These are phyloP conservation scores for Hebeloma cylindrosporum DNA, from an alignment of 768 basidiomycete genomes.

Conservation along the genomic window DNA sequence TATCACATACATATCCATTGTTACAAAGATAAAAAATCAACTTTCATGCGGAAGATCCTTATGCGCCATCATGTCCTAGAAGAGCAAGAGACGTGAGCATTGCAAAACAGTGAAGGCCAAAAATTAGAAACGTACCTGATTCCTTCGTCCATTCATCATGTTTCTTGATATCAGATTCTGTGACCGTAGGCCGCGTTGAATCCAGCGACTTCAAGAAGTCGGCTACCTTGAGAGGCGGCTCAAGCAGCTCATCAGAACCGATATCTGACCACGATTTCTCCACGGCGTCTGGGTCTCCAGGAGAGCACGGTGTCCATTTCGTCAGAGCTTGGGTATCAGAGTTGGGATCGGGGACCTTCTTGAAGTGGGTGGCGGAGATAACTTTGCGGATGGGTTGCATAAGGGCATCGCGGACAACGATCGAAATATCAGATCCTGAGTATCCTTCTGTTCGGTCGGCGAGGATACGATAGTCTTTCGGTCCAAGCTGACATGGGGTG, in stretches of 20 bases:
- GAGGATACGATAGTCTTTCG: slow-evolving; percentile 76
- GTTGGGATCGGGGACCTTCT: slow-evolving; percentile 43
- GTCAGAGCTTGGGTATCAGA: slow-evolving; percentile 22
- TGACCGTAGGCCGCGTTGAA: slow-evolving; percentile 84
- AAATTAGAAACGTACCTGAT: slow-evolving; percentile 53
- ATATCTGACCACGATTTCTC: slow-evolving; percentile 92
- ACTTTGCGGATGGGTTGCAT: slow-evolving; percentile 99
- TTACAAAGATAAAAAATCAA: background rate
- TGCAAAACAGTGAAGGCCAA: background rate
- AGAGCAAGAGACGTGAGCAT: background rate
- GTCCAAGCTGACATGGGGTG: slow-evolving; percentile 82
- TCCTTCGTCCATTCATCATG: slow-evolving; percentile 86
- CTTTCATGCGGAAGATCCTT: slow-evolving; percentile 1
- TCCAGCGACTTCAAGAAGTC: slow-evolving; percentile 85
- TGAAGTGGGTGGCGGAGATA: slow-evolving; percentile 94
- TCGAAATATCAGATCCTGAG: slow-evolving; percentile 93
- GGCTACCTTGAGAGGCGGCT: slow-evolving; percentile 73
- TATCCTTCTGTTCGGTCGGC: slow-evolving; percentile 92
- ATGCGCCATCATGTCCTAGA: slow-evolving; percentile 17
- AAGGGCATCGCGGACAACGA: slow-evolving; percentile 92
- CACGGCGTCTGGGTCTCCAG: slow-evolving; percentile 80
- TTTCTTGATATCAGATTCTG: slow-evolving; percentile 78
- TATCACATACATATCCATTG: background rate
- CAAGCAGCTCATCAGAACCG: slow-evolving; percentile 84
- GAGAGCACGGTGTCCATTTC: slow-evolving; percentile 96